Percentiles rank a stretch among this genome's conserved stretches.
phyloP scores from a whole-genome alignment of 805 yeast genomes.

The Saccharomycopsis sp. region DNA sequence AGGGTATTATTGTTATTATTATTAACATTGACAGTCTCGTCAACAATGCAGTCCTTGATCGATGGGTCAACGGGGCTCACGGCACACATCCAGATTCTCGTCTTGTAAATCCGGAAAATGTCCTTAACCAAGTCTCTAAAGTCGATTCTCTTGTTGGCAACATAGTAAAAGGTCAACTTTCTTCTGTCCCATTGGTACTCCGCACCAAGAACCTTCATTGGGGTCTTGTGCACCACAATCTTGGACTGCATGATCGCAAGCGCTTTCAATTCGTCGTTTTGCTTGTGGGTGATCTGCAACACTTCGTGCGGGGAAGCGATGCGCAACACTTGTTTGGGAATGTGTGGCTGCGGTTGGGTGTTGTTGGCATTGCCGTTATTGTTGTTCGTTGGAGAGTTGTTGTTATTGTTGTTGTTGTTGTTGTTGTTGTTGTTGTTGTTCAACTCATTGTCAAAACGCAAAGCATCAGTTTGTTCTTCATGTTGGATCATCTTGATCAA shows the following conservation, averaged over 20 bases:
- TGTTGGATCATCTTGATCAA: constrained; percentile 55
- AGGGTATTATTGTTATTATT: no score
- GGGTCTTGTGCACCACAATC: constrained; percentile 39
- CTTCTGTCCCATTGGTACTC: constrained; percentile 83
- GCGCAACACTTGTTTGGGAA: constrained; percentile 60
- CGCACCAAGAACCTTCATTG: constrained; percentile 62
- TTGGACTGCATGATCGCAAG: constrained; percentile 50
- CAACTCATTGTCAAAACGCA: constrained; percentile 25
- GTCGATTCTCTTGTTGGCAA: constrained; percentile 57
- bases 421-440: not conserved
- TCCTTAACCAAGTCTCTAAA: constrained; percentile 72
- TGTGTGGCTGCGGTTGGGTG: constrained; percentile 40
- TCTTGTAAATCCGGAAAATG: constrained; percentile 64
- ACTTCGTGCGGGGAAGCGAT: constrained; percentile 57
- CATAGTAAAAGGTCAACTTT: constrained; percentile 69
- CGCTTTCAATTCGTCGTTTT: constrained; percentile 63
- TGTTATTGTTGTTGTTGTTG: no score
- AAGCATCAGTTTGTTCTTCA: constrained; percentile 63
- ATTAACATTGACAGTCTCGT: constrained; percentile 4
- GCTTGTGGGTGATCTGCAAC: constrained; percentile 46
- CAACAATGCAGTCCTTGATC: constrained; percentile 13
- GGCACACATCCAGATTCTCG: constrained; percentile 86
- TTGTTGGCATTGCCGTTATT: constrained; percentile 28
- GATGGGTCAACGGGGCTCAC: constrained; percentile 28
- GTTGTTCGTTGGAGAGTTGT: no score